phyloP scores from a whole-genome alignment of 179 eudicot species.

The Actinidia chinensis region DNA sequence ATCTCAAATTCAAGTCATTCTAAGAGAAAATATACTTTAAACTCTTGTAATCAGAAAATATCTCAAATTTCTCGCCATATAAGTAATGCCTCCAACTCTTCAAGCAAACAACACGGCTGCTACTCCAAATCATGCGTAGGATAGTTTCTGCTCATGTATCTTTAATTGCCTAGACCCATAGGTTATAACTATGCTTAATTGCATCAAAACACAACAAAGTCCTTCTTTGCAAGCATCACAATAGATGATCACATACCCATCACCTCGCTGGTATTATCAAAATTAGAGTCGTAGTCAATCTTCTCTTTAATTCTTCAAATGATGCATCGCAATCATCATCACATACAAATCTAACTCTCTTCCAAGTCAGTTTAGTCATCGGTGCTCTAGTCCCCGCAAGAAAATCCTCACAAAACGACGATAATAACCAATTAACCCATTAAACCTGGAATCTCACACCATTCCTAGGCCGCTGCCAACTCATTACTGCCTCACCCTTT shows the following conservation, averaged over 20 bases:
- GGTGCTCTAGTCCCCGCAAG: neutral
- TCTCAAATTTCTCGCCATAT: neutral
- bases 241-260: neutral
- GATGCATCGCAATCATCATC: neutral
- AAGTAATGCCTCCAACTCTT: neutral
- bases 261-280: neutral
- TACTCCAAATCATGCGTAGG: neutral
- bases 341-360: neutral
- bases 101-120: neutral
- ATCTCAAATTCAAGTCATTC: neutral
- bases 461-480: neutral
- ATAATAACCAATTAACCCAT: conserved; percentile 2
- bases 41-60: neutral
- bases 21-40: neutral
- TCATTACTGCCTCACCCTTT: neutral
- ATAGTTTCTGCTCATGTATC: neutral
- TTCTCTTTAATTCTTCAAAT: neutral
- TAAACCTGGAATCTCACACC: neutral
- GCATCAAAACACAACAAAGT: too few relatives aligned
- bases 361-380: neutral
- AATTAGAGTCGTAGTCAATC: neutral
- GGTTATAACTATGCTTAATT: neutral
- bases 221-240: too few relatives aligned
- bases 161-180: neutral
- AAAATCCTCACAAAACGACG: neutral